These are phyloP conservation scores for Scortechinia acanthostroma DNA, from an alignment of 2,329 filamentous ascomycete genomes.

Conservation along the genomic window DNA sequence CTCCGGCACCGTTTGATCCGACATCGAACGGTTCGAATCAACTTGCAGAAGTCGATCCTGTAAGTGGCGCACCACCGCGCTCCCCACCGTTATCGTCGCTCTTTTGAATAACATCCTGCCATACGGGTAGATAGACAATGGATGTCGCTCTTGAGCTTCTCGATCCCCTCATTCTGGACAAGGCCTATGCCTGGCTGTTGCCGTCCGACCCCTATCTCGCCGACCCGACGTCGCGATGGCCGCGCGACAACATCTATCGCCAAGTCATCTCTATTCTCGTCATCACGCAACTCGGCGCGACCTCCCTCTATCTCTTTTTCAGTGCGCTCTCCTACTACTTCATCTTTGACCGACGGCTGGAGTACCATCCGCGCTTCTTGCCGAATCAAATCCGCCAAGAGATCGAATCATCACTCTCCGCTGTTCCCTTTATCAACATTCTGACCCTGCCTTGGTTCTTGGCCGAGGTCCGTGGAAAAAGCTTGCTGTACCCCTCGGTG, in stretches of 20 bases:
- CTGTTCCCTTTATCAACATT: conserved; percentile 33
- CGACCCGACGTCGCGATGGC: conserved; percentile 12
- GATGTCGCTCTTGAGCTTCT: conserved; percentile 29
- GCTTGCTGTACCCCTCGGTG: conserved; percentile 27
- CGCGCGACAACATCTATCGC: conserved; percentile 30
- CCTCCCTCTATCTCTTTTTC: conserved; percentile 52
- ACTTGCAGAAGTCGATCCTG: neutral
- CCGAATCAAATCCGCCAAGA: conserved; percentile 36
- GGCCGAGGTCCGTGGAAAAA: conserved; percentile 35
- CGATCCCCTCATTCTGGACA: conserved; percentile 29
- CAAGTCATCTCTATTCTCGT: conserved; percentile 26
- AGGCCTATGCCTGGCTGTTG: conserved; percentile 26
- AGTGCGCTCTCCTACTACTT: conserved; percentile 68
- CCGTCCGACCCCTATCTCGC: conserved; percentile 12
- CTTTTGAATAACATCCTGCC: neutral
- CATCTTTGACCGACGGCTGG: conserved; percentile 39
- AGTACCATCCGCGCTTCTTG: conserved; percentile 36
- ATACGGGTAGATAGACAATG: no score
- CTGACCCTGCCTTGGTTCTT: conserved; percentile 35
- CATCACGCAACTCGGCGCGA: conserved; percentile 26
- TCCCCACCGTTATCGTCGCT: neutral
- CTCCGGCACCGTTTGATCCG: neutral
- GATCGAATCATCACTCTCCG: conserved; percentile 29
- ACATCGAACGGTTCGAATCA: neutral
- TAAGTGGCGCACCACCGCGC: no score